phyloP scores from a whole-genome alignment of 176 grass and related monocot species.

The Zizania latifolia region DNA sequence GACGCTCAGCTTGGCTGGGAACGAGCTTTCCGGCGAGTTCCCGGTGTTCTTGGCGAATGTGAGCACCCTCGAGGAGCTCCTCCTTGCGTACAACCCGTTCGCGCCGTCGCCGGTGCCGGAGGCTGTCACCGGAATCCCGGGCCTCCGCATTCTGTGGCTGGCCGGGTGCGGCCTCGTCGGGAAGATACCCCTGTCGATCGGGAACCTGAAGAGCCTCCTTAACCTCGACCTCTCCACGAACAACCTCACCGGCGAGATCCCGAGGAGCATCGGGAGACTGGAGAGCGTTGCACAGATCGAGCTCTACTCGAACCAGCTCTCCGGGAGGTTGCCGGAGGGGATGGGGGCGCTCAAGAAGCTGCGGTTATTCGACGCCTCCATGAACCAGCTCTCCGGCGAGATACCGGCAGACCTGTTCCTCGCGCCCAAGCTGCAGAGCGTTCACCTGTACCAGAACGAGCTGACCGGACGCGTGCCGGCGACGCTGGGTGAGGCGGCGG shows the following conservation, averaged over 20 bases:
- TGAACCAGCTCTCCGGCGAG: constrained; percentile 51
- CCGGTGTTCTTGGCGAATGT: constrained; percentile 46
- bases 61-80: constrained; percentile 46
- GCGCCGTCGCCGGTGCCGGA: constrained; percentile 39
- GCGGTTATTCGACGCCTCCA: constrained; percentile 52
- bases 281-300: constrained; percentile 54
- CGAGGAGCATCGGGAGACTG: constrained; percentile 11
- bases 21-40: constrained; percentile 47
- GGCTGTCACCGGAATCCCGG: background rate
- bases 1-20: constrained; percentile 38
- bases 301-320: constrained; percentile 66
- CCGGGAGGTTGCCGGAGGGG: constrained; percentile 41
- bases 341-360: constrained; percentile 51
- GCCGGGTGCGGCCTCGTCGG: constrained; percentile 56
- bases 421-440: constrained; percentile 43
- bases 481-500: constrained; percentile 20
- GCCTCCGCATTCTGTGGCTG: constrained; percentile 61
- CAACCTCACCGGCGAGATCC: constrained; percentile 59
- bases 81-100: constrained; percentile 80
- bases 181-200: constrained; percentile 41
- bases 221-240: constrained; percentile 78
- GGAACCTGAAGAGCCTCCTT: constrained; percentile 28
- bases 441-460: constrained; percentile 66
- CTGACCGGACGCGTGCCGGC: constrained; percentile 44
- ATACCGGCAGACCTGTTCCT: constrained; percentile 63